Percentiles rank a stretch among this genome's conserved stretches.
Conservation (phyloP, 2,329 filamentous ascomycete genomes). For the Clathrospora elynae region DNA sequence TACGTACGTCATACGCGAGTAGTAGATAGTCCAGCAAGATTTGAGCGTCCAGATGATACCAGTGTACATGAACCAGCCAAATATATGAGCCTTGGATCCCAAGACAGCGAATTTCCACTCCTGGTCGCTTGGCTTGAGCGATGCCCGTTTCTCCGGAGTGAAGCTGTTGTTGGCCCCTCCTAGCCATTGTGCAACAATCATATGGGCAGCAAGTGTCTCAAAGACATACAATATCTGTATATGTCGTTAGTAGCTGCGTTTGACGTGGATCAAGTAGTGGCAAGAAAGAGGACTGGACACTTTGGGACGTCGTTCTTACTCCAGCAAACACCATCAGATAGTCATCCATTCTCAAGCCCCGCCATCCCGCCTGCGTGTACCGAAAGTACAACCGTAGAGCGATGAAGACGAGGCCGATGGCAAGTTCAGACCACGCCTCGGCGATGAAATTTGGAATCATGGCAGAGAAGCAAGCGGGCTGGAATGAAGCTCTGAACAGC, state of each 20-base stretch:
- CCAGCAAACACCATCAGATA: constrained; percentile 62
- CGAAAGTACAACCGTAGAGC: constrained; percentile 58
- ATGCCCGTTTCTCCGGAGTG: constrained; percentile 56
- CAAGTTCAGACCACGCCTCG: constrained; percentile 17
- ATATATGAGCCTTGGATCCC: constrained; percentile 60
- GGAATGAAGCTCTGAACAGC: too few relatives aligned
- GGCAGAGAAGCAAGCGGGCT: neutral
- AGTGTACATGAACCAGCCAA: constrained; percentile 62
- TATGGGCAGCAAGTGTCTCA: constrained; percentile 57
- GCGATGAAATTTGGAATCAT: constrained; percentile 10
- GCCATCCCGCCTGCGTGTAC: constrained; percentile 55
- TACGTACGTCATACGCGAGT: constrained; percentile 52
- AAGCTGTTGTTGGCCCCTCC: constrained; percentile 43
- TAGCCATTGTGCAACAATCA: constrained; percentile 49
- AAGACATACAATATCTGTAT: constrained; percentile 56
- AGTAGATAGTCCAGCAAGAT: constrained; percentile 62
- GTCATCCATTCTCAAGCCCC: constrained; percentile 62
- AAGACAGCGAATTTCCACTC: constrained; percentile 58
- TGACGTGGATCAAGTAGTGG: neutral
- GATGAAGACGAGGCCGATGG: constrained; percentile 52
- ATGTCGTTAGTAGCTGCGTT: neutral
- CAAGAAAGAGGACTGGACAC: too few relatives aligned
- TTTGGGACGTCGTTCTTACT: constrained; percentile 50
- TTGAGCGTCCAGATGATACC: constrained; percentile 60
- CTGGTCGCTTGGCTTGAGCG: constrained; percentile 51